Evolutionary conservation across 495 filamentous ascomycete species (phyloP), one percentile per base, ranked within the genome.

Genomic region (Aeminium ludgeri): DNA sequence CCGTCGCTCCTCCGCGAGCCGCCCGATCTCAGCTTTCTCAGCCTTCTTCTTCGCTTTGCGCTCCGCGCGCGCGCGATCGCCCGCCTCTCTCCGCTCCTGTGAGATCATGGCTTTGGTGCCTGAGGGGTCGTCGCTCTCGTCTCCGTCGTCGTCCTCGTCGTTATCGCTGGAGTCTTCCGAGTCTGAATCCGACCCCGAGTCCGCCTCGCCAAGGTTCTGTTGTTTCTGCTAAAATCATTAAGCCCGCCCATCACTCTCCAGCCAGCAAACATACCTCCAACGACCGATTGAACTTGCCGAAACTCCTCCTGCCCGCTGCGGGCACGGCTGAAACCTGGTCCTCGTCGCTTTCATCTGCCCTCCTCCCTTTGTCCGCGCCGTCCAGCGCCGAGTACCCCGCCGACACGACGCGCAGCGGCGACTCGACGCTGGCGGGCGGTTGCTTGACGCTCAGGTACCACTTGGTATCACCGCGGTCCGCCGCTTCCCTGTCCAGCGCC

Each of bases 401-500:
- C 11, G 56, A 49, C 20, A 62, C 52, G 11, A 71, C 57, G 19
- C 43, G 49, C n/a, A 51, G 12, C 1, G 39, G 36, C 10, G 34
- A 31, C 38, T 46, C 27, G 2, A 25, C 10, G 11, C 15, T 31
- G 10, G 6, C 18, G 38, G 40, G 38, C 20, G 48, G 45, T 16
- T 65, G 57, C 30, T 60, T 57, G 43, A 66, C 65, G 44, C 67
- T 71, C 34, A 97, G 61, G 20, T 86, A 79, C 89, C 89, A 97
- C 61, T 78, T 74, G 7, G 82, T 80, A 59, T 96, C 89, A 18
- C 82, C 84, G 6, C 78, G 69, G 43, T 80, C 77, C 15, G 72
- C 76, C 3, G 79, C 82, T 41, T 76, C 70, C 41, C 69, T 70
- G 33, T 79, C 69, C 28, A 89, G 50, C 1, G 83, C 84, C 20